phyloP scores from a whole-genome alignment of 345 rosid genomes.

The Lumnitzera littorea region DNA sequence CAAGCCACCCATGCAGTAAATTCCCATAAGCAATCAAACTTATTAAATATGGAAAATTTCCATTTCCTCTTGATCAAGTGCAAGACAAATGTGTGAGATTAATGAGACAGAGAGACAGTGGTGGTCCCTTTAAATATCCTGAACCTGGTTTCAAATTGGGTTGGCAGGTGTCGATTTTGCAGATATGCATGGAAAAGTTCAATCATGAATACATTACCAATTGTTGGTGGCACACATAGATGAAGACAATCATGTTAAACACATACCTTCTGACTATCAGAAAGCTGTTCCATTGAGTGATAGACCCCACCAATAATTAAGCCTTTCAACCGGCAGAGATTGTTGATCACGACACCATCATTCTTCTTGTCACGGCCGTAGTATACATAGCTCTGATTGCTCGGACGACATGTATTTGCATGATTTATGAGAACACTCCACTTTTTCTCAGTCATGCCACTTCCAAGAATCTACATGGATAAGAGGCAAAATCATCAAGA shows the following conservation, averaged over 20 bases:
- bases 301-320: neutral
- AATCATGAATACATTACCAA: neutral
- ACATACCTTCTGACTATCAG: conserved; percentile 1
- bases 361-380: conserved; percentile 1
- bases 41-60: no score
- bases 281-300: neutral
- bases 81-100: no score
- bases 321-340: neutral
- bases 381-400: neutral
- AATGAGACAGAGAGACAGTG: no score
- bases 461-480: conserved; percentile 4
- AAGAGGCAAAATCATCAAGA: neutral
- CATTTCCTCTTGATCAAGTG: no score
- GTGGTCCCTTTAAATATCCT: no score
- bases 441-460: neutral
- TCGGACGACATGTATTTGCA: conserved; percentile 1
- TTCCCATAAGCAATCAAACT: no score
- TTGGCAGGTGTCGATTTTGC: no score
- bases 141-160: no score
- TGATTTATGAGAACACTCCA: conserved; percentile 1
- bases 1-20: no score
- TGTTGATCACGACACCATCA: conserved; percentile 2
- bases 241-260: neutral
- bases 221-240: neutral
- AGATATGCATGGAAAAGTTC: no score